These are phyloP conservation scores for Populus hybrid DNA, from an alignment of 441 rosid genomes.

Conservation along the genomic window DNA sequence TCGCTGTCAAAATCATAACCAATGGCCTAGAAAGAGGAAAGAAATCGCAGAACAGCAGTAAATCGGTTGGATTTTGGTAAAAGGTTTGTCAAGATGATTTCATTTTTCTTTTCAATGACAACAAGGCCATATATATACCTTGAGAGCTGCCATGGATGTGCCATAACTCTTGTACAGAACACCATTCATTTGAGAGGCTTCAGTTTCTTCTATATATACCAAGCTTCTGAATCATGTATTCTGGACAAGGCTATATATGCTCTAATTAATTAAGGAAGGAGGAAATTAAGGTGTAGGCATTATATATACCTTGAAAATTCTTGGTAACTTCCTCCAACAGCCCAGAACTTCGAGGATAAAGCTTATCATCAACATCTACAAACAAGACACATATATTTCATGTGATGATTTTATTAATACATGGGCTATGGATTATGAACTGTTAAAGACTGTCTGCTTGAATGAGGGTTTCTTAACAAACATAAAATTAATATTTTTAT, in stretches of 20 bases:
- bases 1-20: too few species aligned
- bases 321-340: constrained; percentile 50
- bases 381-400: not conserved
- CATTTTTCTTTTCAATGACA: not conserved
- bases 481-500: too few species aligned
- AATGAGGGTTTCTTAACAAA: constrained; percentile 24
- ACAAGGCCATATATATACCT: constrained; percentile 37
- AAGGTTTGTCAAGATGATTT: not conserved
- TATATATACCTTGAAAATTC: constrained; percentile 58
- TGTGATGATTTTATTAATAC: not conserved
- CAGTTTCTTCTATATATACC: constrained; percentile 55
- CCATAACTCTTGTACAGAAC: constrained; percentile 76
- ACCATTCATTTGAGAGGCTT: constrained; percentile 46
- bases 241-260: constrained; percentile 28
- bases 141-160: constrained; percentile 96
- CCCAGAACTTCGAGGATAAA: constrained; percentile 74
- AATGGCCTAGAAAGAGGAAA: too few species aligned
- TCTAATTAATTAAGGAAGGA: too few species aligned
- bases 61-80: not conserved
- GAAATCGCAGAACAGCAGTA: not conserved
- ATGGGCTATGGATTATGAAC: not conserved
- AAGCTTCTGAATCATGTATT: constrained; percentile 73
- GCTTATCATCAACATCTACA: constrained; percentile 87
- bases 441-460: not conserved
- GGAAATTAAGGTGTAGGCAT: too few species aligned